These are phyloP conservation scores for Chaetothyriales sp. DNA, from an alignment of 2,329 filamentous ascomycete genomes.

Conservation along the genomic window DNA sequence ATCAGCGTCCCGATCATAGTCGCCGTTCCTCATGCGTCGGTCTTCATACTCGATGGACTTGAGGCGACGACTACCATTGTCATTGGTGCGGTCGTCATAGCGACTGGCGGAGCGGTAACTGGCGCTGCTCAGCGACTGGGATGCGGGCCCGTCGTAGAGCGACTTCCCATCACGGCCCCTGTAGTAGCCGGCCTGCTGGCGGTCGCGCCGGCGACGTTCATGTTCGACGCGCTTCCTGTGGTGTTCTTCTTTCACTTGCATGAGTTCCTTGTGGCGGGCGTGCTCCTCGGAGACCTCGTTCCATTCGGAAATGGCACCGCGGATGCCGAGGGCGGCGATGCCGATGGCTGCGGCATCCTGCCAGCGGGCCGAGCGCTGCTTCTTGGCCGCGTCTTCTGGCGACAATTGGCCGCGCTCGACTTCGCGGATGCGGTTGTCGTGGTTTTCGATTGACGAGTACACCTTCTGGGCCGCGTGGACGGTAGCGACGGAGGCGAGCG, in stretches of 20 bases:
- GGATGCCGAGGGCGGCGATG: constrained; percentile 56
- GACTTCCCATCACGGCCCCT: constrained; percentile 17
- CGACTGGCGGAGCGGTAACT: constrained; percentile 2
- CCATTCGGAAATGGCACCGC: constrained; percentile 52
- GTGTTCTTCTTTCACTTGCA: constrained; percentile 31
- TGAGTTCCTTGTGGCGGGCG: constrained; percentile 42
- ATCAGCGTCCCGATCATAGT: neutral
- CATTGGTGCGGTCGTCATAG: constrained; percentile 9
- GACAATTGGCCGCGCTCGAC: constrained; percentile 50
- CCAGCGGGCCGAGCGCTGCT: constrained; percentile 48
- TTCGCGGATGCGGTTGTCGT: constrained; percentile 46
- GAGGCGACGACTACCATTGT: constrained; percentile 7
- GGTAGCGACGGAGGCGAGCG: constrained; percentile 53
- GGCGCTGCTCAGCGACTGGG: constrained; percentile 11
- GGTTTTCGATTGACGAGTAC: constrained; percentile 50
- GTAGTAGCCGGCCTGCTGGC: constrained; percentile 13
- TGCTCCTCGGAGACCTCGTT: constrained; percentile 53
- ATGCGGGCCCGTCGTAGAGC: constrained; percentile 16
- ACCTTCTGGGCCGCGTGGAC: constrained; percentile 55
- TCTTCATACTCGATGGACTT: constrained; percentile 8
- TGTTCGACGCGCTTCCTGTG: constrained; percentile 16
- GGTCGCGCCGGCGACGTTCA: constrained; percentile 10
- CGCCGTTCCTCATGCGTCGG: neutral
- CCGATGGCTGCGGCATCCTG: constrained; percentile 52
- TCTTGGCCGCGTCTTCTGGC: constrained; percentile 48